phyloP scores from a whole-genome alignment of 2,329 filamentous ascomycete genomes.

The Beauveria asiatica region DNA sequence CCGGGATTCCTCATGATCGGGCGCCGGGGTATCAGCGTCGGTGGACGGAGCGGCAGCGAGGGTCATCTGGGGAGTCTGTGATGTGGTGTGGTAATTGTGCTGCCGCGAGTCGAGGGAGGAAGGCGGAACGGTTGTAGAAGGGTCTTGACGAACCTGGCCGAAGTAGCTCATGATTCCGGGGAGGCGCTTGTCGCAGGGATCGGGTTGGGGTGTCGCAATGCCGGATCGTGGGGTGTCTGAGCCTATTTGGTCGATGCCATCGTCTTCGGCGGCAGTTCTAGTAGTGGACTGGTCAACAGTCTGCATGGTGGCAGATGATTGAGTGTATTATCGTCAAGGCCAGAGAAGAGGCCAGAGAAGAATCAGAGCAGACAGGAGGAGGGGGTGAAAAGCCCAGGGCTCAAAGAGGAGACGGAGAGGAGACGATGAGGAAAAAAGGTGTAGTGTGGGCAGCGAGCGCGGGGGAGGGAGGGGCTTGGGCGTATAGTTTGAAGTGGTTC shows the following conservation, averaged over 20 bases:
- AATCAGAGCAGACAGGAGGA: conserved; percentile 8
- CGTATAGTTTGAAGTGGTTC: conserved; percentile 8
- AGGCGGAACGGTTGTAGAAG: conserved; percentile 41
- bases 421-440: neutral
- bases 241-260: conserved; percentile 67
- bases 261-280: conserved; percentile 58
- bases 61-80: conserved; percentile 5
- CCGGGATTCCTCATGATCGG: neutral
- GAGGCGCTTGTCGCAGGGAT: conserved; percentile 87
- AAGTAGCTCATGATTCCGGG: conserved; percentile 97
- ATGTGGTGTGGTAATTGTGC: conserved; percentile 19
- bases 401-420: conserved; percentile 4
- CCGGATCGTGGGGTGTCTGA: conserved; percentile 84
- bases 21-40: neutral
- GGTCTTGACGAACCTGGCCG: conserved; percentile 94
- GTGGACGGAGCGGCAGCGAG: neutral
- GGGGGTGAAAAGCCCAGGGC: neutral
- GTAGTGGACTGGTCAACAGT: conserved; percentile 43
- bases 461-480: conserved; percentile 10
- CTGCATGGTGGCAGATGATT: conserved; percentile 26
- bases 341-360: conserved; percentile 10
- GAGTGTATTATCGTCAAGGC: neutral
- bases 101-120: conserved; percentile 23
- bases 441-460: conserved; percentile 7
- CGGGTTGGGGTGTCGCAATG: conserved; percentile 86